Evolutionary conservation across 805 yeast genomes (phyloP), one percentile per base, ranked within the genome.

Genomic region (Sporopachydermia quercuum): DNA sequence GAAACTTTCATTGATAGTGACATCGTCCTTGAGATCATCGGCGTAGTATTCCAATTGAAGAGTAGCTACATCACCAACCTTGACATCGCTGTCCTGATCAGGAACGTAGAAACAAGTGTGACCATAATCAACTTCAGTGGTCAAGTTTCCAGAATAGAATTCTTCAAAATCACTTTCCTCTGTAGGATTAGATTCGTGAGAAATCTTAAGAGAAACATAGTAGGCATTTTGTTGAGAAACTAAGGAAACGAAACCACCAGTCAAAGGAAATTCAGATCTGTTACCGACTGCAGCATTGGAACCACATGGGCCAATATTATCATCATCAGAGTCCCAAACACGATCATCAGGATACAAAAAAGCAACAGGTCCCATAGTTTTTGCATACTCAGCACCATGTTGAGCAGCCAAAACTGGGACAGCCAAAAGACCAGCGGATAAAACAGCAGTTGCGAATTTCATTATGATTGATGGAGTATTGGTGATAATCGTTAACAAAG

Each of bases 41-140:
- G 30, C 30, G n/a, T 8, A 23, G 30, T 23, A 23, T n/a, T 23
- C 30, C 40, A 60, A 54, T 50, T 62, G 67, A 45, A 62, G 60
- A 19, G 67, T 62, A 16, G 66, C 67, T 34, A 50, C 45, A 45
- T 59, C 63, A 44, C 66, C 66, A 19, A 52, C 40, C 36, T 53
- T 53, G 43, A 61, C 48, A 15, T 41, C 36, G 8, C 57, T 52
- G 36, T 66, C 65, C 40, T 45, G 57, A 39, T 62, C 65, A 39
- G 66, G 66, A 51, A 61, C 45, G 49, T 60, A 58, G 57, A 55
- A 62, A 51, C 67, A 62, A 33, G 67, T 61, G 51, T 62, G 67
- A 19, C 67, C 67, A 35, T 62, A 60, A 46, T 55, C 57, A 37
- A 62, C 47, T 42, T 61, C 59, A 38, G 48, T 51, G 37, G 65